Percentiles rank a stretch among this genome's conserved stretches.
Conservation (phyloP, 495 filamentous ascomycete species). For the Tuber brumale region DNA sequence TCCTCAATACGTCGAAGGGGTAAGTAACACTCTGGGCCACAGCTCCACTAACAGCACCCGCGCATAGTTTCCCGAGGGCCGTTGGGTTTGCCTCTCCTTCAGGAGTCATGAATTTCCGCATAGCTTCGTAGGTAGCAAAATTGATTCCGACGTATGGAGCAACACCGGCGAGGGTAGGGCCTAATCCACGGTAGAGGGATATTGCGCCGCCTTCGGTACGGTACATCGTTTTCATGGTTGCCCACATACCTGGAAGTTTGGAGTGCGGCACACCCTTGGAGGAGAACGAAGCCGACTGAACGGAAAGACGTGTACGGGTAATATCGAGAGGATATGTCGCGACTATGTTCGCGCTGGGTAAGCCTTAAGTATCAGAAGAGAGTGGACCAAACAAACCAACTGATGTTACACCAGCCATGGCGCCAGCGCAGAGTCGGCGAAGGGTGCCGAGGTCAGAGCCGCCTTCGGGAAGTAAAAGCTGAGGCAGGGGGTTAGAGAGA, state of each 20-base stretch:
- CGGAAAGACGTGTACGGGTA: constrained; percentile 87
- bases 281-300: constrained; percentile 90
- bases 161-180: constrained; percentile 90
- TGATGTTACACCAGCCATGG: constrained; percentile 85
- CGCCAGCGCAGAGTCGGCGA: constrained; percentile 50
- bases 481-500: constrained; percentile 9
- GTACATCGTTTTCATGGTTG: constrained; percentile 75
- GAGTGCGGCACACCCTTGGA: constrained; percentile 55
- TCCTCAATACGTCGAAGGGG: constrained; percentile 83
- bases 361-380: constrained; percentile 13
- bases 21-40: constrained; percentile 97
- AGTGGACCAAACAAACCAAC: constrained; percentile 58
- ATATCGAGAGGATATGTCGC: constrained; percentile 83
- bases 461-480: constrained; percentile 30
- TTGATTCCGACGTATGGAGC: constrained; percentile 93
- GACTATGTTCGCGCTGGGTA: constrained; percentile 35
- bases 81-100: constrained; percentile 82
- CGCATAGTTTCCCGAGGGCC: constrained; percentile 70
- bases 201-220: constrained; percentile 76
- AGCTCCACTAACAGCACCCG: constrained; percentile 88
- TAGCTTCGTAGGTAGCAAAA: constrained; percentile 94
- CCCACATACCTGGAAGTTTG: constrained; percentile 89
- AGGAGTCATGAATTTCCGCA: constrained; percentile 74
- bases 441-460: constrained; percentile 31
- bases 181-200: constrained; percentile 84